phyloP scores from a whole-genome alignment of 2,329 filamentous ascomycete genomes.

The Microcyclosporella mali region DNA sequence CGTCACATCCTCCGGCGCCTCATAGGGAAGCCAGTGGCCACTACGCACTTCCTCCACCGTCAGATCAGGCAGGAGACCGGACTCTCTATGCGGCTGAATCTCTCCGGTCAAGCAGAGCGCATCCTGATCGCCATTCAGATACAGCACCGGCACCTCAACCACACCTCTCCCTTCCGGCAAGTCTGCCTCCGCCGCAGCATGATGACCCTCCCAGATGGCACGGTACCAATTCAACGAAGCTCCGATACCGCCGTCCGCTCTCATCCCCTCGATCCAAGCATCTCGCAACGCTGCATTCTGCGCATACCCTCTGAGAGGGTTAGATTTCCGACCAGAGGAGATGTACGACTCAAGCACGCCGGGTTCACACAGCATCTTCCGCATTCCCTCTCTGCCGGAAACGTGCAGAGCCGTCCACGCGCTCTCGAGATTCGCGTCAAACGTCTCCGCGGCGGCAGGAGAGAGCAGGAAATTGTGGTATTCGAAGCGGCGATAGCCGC shows the following conservation, averaged over 20 bases:
- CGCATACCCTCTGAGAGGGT: slow-evolving; percentile 30
- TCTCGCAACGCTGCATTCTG: slow-evolving; percentile 25
- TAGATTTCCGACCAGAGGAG: slow-evolving; percentile 12
- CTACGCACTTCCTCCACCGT: slow-evolving; percentile 5
- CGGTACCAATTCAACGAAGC: slow-evolving; percentile 33
- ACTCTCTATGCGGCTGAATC: slow-evolving; percentile 9
- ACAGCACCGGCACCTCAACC: slow-evolving; percentile 20
- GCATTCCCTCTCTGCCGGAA: slow-evolving; percentile 17
- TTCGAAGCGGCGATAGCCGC: slow-evolving; percentile 33
- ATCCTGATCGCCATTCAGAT: slow-evolving; percentile 23
- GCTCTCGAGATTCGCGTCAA: slow-evolving; percentile 13
- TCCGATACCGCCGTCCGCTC: slow-evolving; percentile 27
- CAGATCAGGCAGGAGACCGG: slow-evolving; percentile 16
- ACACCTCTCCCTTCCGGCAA: slow-evolving; percentile 1
- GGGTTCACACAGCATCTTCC: slow-evolving; percentile 32
- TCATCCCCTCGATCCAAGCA: slow-evolving; percentile 30
- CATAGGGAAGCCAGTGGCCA: slow-evolving; percentile 19
- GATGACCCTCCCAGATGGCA: slow-evolving; percentile 19
- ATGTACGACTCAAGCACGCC: slow-evolving; percentile 30
- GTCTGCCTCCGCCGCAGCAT: slow-evolving; percentile 14
- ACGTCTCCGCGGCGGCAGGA: slow-evolving; percentile 7
- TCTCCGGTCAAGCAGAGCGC: slow-evolving; percentile 9
- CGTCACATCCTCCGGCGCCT: slow-evolving; percentile 18
- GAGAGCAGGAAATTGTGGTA: slow-evolving; percentile 44
- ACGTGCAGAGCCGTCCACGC: slow-evolving; percentile 14